Conservation (phyloP, 2,329 filamentous ascomycete species). For the Tolypocladium inflatum region DNA sequence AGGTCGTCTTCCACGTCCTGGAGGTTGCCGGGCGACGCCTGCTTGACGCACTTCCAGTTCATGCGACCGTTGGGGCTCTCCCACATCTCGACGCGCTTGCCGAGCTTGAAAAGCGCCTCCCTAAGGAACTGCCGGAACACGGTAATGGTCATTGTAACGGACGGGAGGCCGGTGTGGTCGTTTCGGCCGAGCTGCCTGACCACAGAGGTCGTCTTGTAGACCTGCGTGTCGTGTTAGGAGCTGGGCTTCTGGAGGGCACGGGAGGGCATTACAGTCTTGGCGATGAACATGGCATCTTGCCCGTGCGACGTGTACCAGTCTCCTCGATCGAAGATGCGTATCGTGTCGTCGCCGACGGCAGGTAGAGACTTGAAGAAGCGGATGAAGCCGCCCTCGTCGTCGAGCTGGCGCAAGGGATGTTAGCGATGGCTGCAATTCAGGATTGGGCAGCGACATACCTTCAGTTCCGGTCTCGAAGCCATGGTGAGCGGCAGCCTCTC, state of each 20-base stretch:
- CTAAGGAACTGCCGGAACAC: conserved; percentile 93
- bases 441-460: conserved; percentile 33
- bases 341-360: conserved; percentile 57
- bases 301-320: conserved; percentile 96
- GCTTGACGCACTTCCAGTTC: conserved; percentile 87
- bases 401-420: conserved; percentile 49
- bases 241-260: not conserved
- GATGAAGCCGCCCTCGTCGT: conserved; percentile 96
- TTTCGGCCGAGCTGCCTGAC: conserved; percentile 79
- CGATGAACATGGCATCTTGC: conserved; percentile 75
- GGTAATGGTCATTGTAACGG: conserved; percentile 90
- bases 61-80: conserved; percentile 65
- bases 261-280: conserved; percentile 50
- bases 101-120: conserved; percentile 84
- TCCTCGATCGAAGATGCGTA: conserved; percentile 86
- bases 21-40: conserved; percentile 89
- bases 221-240: conserved; percentile 35
- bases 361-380: conserved; percentile 88
- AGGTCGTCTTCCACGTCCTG: conserved; percentile 97
- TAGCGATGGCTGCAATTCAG: not conserved
- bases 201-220: conserved; percentile 97
- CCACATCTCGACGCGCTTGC: conserved; percentile 89
- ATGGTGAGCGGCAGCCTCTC: conserved; percentile 32
- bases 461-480: conserved; percentile 64
- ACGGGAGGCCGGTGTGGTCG: conserved; percentile 76